Evolutionary conservation across 768 basidiomycete genomes (phyloP).

Genomic region (Dioszegia aurantiaca): DNA sequence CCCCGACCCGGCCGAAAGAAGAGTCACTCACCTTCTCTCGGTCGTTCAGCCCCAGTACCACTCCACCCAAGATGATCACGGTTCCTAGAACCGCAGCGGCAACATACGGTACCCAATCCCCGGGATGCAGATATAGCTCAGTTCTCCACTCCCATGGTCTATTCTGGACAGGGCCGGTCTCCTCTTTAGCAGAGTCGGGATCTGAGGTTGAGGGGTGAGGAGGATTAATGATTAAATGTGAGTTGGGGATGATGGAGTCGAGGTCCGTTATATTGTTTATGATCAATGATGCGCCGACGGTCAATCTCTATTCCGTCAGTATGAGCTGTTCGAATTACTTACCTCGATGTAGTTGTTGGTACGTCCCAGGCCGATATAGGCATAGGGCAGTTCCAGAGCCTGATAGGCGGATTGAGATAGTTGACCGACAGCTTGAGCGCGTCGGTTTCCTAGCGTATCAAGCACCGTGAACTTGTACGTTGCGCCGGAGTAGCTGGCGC

Average conservation of each 20-base stretch:
- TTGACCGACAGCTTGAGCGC: slow-evolving; percentile 77
- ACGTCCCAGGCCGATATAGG: slow-evolving; percentile 92
- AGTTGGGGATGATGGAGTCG: slow-evolving; percentile 97
- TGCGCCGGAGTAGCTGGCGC: slow-evolving; percentile 89
- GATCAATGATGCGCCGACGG: slow-evolving; percentile 86
- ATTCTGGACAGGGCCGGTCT: slow-evolving; percentile 17
- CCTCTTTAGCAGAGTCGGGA: background rate
- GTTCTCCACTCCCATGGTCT: slow-evolving; percentile 66
- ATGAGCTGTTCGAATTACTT: slow-evolving; percentile 15
- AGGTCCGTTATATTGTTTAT: slow-evolving; percentile 78
- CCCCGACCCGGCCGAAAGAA: background rate
- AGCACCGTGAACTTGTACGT: slow-evolving; percentile 96
- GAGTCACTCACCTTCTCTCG: slow-evolving; percentile 82
- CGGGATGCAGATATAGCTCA: slow-evolving; percentile 85
- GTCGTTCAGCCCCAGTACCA: slow-evolving; percentile 81
- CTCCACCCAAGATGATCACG: slow-evolving; percentile 69
- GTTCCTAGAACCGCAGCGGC: slow-evolving; percentile 78
- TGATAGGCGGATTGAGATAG: slow-evolving; percentile 91
- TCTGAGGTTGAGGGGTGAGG: slow-evolving; percentile 30
- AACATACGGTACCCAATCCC: slow-evolving; percentile 97
- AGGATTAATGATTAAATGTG: slow-evolving; percentile 90
- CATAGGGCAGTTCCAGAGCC: slow-evolving; percentile 82
- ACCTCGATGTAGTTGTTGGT: slow-evolving; percentile 97
- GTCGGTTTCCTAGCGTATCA: slow-evolving; percentile 80
- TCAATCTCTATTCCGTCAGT: slow-evolving; percentile 63